A percentile compares a stretch with the other conserved stretches of the same genome.
Conservation (phyloP, 139 green algal species). For the Ettlia oleoabundans region DNA sequence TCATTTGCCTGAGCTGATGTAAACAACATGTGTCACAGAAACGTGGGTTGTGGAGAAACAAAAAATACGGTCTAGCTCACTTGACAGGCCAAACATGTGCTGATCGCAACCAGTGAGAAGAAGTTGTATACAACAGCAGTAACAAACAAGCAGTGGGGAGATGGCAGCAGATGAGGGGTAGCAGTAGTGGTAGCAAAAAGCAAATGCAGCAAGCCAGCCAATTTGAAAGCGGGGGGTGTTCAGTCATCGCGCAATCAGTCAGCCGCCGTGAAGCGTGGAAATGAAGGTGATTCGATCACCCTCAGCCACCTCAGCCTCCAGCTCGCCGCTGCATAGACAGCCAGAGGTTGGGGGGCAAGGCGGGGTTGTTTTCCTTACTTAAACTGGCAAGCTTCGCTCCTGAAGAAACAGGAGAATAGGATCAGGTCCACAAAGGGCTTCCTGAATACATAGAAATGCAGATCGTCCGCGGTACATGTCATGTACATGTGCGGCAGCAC, state of each 20-base stretch:
- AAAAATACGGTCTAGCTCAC: no score
- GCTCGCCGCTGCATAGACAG: slow-evolving; percentile 62
- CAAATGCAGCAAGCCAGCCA: not conserved
- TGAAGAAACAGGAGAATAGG: not conserved
- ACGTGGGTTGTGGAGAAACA: no score
- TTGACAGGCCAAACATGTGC: no score
- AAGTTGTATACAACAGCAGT: not conserved
- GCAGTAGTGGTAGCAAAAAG: not conserved
- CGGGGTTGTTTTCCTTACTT: no score
- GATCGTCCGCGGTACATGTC: no score
- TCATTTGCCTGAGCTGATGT: not conserved
- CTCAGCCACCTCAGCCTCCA: slow-evolving; percentile 71
- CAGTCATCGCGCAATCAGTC: slow-evolving; percentile 13
- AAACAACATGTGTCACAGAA: no score
- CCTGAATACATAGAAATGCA: not conserved
- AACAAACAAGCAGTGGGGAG: not conserved
- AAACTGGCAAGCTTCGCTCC: not conserved
- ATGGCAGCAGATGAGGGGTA: not conserved
- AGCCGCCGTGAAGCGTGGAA: slow-evolving; percentile 95
- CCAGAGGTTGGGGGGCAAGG: no score
- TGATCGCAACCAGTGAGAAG: no score
- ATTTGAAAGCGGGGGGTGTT: not conserved
- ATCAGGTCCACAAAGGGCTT: not conserved
- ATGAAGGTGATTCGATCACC: slow-evolving; percentile 91
- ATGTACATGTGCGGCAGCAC: not conserved